These are phyloP conservation scores for Daldinia grandis DNA, from an alignment of 495 filamentous ascomycete genomes.

Conservation along the genomic window DNA sequence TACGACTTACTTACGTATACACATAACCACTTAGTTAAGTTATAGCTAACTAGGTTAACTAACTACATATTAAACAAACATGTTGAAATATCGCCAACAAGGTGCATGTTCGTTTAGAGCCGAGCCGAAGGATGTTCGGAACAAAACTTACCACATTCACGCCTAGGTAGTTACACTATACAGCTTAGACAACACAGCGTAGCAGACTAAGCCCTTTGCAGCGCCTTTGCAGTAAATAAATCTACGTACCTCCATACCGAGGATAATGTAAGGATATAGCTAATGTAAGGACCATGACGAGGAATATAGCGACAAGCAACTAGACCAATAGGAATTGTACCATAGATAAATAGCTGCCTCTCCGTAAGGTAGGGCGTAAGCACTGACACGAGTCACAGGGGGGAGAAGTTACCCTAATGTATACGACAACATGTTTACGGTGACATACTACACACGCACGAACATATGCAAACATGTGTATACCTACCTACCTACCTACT, in stretches of 20 bases:
- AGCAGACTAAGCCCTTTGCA: background rate
- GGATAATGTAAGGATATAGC: background rate
- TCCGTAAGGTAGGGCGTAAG: conserved; percentile 23
- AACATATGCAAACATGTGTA: background rate
- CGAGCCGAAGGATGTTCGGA: background rate
- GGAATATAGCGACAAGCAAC: conserved; percentile 3
- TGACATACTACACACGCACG: background rate
- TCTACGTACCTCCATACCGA: background rate
- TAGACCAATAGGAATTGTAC: conserved; percentile 35
- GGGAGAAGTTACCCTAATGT: background rate
- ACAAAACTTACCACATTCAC: background rate
- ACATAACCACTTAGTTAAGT: too few species aligned
- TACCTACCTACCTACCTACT: too few species aligned
- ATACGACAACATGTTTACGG: background rate
- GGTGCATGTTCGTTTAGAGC: conserved; percentile 8
- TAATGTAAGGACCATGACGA: conserved; percentile 12
- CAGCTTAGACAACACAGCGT: background rate
- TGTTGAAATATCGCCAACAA: conserved; percentile 5
- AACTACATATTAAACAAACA: background rate
- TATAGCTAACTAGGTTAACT: too few species aligned
- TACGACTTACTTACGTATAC: conserved; percentile 11
- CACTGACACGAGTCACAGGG: conserved; percentile 16
- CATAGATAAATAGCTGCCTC: conserved; percentile 15
- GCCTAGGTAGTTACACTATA: too few species aligned
- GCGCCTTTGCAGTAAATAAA: background rate